A percentile compares a stretch with the other conserved stretches of the same genome.
These are phyloP conservation scores for Annulohypoxylon maeteangense DNA, from an alignment of 495 filamentous ascomycete species.

Conservation along the genomic window DNA sequence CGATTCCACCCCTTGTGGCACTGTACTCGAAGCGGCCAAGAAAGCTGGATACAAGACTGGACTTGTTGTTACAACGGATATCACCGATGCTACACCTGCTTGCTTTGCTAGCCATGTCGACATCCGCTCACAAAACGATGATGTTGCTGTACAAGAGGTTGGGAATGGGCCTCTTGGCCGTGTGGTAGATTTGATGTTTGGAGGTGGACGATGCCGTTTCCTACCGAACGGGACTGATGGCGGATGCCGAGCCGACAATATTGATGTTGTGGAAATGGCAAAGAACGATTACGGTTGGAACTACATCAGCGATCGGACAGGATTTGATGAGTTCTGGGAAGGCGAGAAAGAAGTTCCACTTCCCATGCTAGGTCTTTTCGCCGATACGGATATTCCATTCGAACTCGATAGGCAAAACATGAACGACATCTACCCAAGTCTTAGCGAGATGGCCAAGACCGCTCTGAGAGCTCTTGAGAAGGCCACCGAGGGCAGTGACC, in stretches of 20 bases:
- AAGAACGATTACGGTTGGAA: slow-evolving; percentile 78
- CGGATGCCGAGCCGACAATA: slow-evolving; percentile 79
- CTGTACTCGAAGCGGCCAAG: slow-evolving; percentile 94
- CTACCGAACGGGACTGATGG: slow-evolving; percentile 78
- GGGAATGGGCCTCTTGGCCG: slow-evolving; percentile 84
- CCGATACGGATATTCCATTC: slow-evolving; percentile 83
- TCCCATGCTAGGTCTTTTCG: slow-evolving; percentile 89
- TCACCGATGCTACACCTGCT: slow-evolving; percentile 97
- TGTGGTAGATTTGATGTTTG: slow-evolving; percentile 89
- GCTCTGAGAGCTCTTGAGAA: slow-evolving; percentile 80
- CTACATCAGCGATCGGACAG: slow-evolving; percentile 75
- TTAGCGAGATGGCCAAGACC: slow-evolving; percentile 90
- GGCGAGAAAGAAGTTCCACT: slow-evolving; percentile 76
- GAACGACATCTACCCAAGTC: slow-evolving; percentile 82
- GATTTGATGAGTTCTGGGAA: slow-evolving; percentile 79
- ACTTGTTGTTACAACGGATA: slow-evolving; percentile 91
- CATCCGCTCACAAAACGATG: slow-evolving; percentile 80
- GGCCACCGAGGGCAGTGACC: slow-evolving; percentile 85
- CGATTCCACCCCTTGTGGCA: slow-evolving; percentile 86
- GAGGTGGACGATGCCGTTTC: slow-evolving; percentile 94
- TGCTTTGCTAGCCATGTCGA: slow-evolving; percentile 94
- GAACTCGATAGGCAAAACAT: slow-evolving; percentile 87
- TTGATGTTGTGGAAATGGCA: slow-evolving; percentile 74
- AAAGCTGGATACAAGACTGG: slow-evolving; percentile 91
- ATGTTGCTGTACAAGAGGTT: slow-evolving; percentile 90